Conservation (phyloP, 2,329 filamentous ascomycete species). For the Colletotrichum destructivum region DNA sequence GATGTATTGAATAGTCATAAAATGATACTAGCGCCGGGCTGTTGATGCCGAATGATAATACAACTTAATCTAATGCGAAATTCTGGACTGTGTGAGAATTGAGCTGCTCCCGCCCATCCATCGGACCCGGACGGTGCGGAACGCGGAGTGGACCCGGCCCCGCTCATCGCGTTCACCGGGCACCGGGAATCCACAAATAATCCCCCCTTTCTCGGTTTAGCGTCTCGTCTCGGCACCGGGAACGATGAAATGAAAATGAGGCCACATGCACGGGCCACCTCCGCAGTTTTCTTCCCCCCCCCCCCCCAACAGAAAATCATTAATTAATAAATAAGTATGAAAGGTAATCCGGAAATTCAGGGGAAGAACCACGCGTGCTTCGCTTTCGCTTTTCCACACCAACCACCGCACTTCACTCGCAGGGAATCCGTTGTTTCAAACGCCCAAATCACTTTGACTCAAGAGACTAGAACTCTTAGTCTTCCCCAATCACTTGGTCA, state of each 20-base stretch:
- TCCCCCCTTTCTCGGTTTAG: constrained; percentile 1
- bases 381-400: neutral
- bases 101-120: no score
- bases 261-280: constrained; percentile 8
- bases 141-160: neutral
- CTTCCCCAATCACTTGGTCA: no score
- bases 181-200: neutral
- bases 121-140: neutral
- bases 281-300: constrained; percentile 16
- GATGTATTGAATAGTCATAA: no score
- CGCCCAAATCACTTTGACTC: no score
- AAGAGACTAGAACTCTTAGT: no score
- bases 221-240: constrained; percentile 31
- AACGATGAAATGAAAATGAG: constrained; percentile 18
- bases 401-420: neutral
- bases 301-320: constrained; percentile 25
- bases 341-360: neutral
- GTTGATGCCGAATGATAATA: no score
- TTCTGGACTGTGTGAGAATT: no score
- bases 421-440: neutral
- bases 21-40: no score
- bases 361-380: constrained; percentile 11
- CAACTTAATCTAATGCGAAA: no score
- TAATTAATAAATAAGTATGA: no score
- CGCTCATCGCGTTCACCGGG: neutral